A percentile compares a stretch with the other conserved stretches of the same genome.
Conservation (phyloP, 2,329 filamentous ascomycete genomes). For the Diplodia sapinea region DNA sequence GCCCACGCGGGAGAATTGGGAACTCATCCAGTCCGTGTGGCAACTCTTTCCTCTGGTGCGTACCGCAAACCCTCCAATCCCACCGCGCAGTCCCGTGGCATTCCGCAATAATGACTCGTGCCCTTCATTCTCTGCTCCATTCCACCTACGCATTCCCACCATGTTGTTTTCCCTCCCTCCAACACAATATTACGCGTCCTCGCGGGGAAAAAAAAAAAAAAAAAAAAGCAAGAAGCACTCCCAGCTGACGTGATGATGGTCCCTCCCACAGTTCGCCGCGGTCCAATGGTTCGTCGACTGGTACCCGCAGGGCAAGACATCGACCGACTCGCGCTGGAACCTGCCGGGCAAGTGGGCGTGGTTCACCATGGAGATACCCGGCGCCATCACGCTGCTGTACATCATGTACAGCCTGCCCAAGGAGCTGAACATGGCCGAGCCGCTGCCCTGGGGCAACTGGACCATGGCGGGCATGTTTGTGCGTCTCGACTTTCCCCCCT, state of each 20-base stretch:
- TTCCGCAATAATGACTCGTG: neutral
- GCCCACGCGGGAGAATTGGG: conserved; percentile 58
- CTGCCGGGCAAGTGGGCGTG: conserved; percentile 87
- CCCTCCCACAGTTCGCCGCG: conserved; percentile 65
- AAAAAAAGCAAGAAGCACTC: neutral
- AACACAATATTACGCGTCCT: too few relatives aligned
- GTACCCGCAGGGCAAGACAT: conserved; percentile 95
- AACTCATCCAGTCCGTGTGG: conserved; percentile 52
- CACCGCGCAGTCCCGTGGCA: neutral
- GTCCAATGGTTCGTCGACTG: conserved; percentile 76
- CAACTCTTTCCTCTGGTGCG: conserved; percentile 59
- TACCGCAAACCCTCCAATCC: neutral
- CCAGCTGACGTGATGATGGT: neutral
- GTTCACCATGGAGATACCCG: conserved; percentile 85
- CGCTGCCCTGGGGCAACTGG: conserved; percentile 78
- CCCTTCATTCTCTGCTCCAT: neutral
- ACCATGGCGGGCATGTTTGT: conserved; percentile 72
- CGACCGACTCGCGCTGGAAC: conserved; percentile 74
- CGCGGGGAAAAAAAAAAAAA: neutral
- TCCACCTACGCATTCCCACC: neutral
- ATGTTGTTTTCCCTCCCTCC: neutral
- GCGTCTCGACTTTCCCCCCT: conserved; percentile 38
- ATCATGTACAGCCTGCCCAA: conserved; percentile 72
- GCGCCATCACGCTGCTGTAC: conserved; percentile 79
- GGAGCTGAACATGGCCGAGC: conserved; percentile 58